Percentiles rank a stretch among this genome's conserved stretches.
phyloP scores from a whole-genome alignment of 306 rosid genomes.

The Elaeagnus macrophylla region DNA sequence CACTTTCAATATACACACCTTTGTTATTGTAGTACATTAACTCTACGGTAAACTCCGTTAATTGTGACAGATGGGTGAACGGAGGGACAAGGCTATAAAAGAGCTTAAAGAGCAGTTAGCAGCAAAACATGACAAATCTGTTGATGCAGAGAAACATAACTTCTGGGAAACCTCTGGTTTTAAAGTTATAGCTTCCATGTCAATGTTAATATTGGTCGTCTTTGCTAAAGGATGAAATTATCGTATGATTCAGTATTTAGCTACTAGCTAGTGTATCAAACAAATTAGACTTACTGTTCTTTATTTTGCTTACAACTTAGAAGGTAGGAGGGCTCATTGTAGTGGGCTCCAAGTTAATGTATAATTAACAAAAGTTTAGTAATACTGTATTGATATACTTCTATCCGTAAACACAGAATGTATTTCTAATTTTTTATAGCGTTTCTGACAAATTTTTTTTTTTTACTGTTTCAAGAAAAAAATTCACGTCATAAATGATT shows the following conservation, averaged over 20 bases:
- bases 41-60: neutral
- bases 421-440: too few relatives aligned
- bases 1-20: neutral
- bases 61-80: slow-evolving; percentile 70
- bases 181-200: slow-evolving; percentile 71
- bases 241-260: neutral
- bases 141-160: slow-evolving; percentile 44
- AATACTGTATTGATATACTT: too few relatives aligned
- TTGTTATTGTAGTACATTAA: neutral
- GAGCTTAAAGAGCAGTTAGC: slow-evolving; percentile 76
- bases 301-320: too few relatives aligned
- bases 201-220: slow-evolving; percentile 74
- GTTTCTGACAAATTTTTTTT: too few relatives aligned
- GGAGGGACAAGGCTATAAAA: slow-evolving; percentile 78
- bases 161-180: slow-evolving; percentile 88
- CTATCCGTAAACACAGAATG: too few relatives aligned
- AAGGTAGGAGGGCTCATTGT: too few relatives aligned
- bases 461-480: too few relatives aligned
- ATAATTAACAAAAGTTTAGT: too few relatives aligned
- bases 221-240: slow-evolving; percentile 67
- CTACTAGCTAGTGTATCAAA: too few relatives aligned
- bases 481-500: too few relatives aligned
- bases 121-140: slow-evolving; percentile 34
- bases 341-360: too few relatives aligned
- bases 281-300: too few relatives aligned